phyloP scores from a whole-genome alignment of 345 rosid genomes.

The Citrus cavaleriei region DNA sequence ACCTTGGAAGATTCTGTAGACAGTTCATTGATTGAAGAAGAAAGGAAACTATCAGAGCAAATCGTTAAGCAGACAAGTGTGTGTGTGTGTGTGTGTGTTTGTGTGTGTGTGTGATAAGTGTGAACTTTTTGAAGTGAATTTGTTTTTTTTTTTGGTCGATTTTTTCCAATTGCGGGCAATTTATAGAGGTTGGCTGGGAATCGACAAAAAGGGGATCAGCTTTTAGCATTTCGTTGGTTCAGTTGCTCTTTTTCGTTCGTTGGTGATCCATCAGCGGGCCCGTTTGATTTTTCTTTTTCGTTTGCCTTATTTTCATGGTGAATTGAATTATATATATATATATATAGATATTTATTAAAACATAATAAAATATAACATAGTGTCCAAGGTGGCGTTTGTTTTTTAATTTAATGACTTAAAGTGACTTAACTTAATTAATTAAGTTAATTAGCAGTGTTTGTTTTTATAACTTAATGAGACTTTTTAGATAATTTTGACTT shows the following conservation, averaged over 20 bases:
- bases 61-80: background rate
- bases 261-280: background rate
- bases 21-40: slow-evolving; percentile 41
- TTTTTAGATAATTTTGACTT: too few relatives aligned
- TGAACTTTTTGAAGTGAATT: background rate
- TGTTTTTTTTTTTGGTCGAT: too few relatives aligned
- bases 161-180: too few relatives aligned
- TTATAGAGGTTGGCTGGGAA: background rate
- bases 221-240: background rate
- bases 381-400: too few relatives aligned
- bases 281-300: background rate
- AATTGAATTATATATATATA: background rate
- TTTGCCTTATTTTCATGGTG: background rate
- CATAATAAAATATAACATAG: too few relatives aligned
- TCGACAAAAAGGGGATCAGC: slow-evolving; percentile 9
- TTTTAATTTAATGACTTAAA: too few relatives aligned
- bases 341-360: too few relatives aligned
- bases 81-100: too few relatives aligned
- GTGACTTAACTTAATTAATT: too few relatives aligned
- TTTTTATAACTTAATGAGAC: too few relatives aligned
- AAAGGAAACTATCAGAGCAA: slow-evolving; percentile 4
- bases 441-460: too few relatives aligned
- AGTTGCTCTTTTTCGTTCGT: background rate
- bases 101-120: too few relatives aligned
- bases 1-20: slow-evolving; percentile 66